These are phyloP conservation scores for Nothophoma quercina DNA, from an alignment of 2,329 filamentous ascomycete species.

Conservation along the genomic window DNA sequence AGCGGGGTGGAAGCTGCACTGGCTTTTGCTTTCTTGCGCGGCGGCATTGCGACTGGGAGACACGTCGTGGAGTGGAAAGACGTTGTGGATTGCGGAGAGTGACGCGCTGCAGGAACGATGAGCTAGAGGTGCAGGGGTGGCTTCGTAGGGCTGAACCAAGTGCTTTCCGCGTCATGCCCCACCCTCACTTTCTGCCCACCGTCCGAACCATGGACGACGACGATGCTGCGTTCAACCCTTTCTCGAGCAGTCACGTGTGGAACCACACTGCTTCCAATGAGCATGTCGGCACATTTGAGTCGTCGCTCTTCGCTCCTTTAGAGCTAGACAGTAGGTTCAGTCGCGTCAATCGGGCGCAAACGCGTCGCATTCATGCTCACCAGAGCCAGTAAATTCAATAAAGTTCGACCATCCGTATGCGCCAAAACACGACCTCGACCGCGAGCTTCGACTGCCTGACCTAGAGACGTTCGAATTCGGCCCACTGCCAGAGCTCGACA, in stretches of 20 bases:
- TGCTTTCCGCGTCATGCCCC: constrained; percentile 42
- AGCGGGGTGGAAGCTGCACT: constrained; percentile 65
- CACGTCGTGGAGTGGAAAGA: not conserved
- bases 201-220: constrained; percentile 30
- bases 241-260: constrained; percentile 70
- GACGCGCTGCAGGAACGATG: constrained; percentile 21
- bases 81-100: not conserved
- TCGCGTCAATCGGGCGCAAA: constrained; percentile 31
- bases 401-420: constrained; percentile 52
- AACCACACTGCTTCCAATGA: constrained; percentile 59
- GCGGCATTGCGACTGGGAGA: constrained; percentile 63
- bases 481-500: constrained; percentile 44
- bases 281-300: constrained; percentile 28
- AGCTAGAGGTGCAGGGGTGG: constrained; percentile 25
- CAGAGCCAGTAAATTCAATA: constrained; percentile 42
- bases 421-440: constrained; percentile 42
- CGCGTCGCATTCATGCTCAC: constrained; percentile 36
- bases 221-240: constrained; percentile 62
- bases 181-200: constrained; percentile 21
- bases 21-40: constrained; percentile 71
- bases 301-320: constrained; percentile 43
- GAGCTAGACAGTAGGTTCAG: constrained; percentile 46
- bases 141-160: constrained; percentile 40
- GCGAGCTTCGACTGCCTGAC: constrained; percentile 48
- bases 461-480: constrained; percentile 52